Base-by-base conservation (phyloP, 805 yeast genomes). In the Starmerella floris region DNA sequence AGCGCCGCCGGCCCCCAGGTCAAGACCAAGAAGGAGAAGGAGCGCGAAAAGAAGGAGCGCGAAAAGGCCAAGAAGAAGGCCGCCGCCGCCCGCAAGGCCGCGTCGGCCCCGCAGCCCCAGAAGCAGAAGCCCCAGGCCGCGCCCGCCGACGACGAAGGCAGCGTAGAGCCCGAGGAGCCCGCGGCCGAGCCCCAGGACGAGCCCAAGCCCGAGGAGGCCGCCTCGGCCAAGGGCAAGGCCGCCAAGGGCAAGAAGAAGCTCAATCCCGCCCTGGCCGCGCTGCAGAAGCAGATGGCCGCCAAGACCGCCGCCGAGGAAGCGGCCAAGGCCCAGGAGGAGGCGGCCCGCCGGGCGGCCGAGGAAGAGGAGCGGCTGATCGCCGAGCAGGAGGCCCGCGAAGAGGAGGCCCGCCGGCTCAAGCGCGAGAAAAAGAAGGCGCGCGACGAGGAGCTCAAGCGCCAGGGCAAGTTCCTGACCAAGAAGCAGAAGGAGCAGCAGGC, bases 21-120 rank as follows among this genome's bases (percentile, higher is more conserved):
- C 44, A 91, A 88, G 73, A 85, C 88, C 65, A 97, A 88, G 67
- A 87, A 79, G 67, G 94, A 91, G 63, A 83, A 83, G 76, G 94
- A 88, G 62, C 95, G 87, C 57, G 66, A 65, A 53, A 69, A 65
- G 57, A 62, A 65, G 30, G 69, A 65, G 49, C 88, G 88, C 70
- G 83, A 79, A 54, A 73, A 77, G 63, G 88, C 88, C 79, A 85
- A 83, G 66, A 51, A 51, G 45, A 51, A 49, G 53, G 94, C 83
- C 54, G 74, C 77, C 46, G 94, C 95, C 35, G 81, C 77, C 42
- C 79, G 76, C 64, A 85, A 84, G 74, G 85, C 84, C 63, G 76
- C 74, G 10, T 63, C 76, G 26, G 76, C 71, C 33, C 77, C 74
- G 51, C 77, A 73, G 52, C 76, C 74, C 20, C 70, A 69, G 54